phyloP scores from a whole-genome alignment of 306 rosid species.

The Castanospermum australe region DNA sequence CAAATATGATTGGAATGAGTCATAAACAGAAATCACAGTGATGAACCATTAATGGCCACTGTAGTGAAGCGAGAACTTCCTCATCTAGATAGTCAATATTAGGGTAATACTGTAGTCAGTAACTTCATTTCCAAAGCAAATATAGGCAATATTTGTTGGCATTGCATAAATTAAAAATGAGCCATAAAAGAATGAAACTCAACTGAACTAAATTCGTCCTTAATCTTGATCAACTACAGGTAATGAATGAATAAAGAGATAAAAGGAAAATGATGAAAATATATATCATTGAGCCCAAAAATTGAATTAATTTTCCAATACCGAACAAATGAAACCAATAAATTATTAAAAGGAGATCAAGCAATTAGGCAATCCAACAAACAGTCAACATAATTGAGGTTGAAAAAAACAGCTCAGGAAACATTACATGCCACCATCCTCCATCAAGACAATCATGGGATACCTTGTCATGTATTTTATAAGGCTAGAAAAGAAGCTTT shows the following conservation, averaged over 20 bases:
- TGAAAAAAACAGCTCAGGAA: background rate
- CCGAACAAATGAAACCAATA: slow-evolving; percentile 6
- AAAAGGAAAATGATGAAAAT: background rate
- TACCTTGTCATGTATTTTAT: slow-evolving; percentile 86
- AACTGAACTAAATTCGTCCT: background rate
- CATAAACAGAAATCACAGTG: background rate
- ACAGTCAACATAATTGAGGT: slow-evolving; percentile 15
- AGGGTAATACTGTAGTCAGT: background rate
- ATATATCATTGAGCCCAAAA: background rate
- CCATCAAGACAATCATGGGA: background rate
- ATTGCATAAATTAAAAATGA: background rate
- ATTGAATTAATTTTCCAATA: background rate
- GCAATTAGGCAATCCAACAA: background rate
- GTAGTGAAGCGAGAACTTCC: background rate
- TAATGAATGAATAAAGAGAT: background rate
- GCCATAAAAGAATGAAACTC: background rate
- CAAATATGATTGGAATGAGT: slow-evolving; percentile 18
- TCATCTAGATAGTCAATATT: background rate
- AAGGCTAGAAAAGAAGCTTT: slow-evolving; percentile 63
- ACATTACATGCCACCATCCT: background rate
- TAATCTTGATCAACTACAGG: background rate
- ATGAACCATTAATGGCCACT: background rate
- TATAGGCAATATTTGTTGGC: background rate
- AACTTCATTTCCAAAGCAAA: background rate
- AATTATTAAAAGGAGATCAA: background rate